Conservation (phyloP, 2,329 filamentous ascomycete species). For the Colletotrichum musicola region DNA sequence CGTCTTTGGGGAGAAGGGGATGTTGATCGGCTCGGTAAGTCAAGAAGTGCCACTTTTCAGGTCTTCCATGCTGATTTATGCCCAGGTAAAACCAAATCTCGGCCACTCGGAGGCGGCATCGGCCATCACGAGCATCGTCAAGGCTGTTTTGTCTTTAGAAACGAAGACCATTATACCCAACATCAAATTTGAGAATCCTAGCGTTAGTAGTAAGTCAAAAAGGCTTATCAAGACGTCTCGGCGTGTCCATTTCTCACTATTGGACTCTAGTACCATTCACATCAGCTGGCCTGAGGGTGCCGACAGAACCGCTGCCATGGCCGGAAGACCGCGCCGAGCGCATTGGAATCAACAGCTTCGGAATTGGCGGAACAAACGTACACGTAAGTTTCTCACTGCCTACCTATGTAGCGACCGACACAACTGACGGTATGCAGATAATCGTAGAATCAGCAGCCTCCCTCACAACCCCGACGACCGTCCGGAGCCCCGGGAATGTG, state of each 20-base stretch:
- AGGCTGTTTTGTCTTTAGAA: constrained; percentile 45
- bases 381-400: constrained; percentile 44
- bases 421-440: not conserved
- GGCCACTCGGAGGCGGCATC: constrained; percentile 53
- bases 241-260: not conserved
- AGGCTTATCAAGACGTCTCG: too few relatives aligned
- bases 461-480: not conserved
- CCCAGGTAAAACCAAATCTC: constrained; percentile 53
- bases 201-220: constrained; percentile 21
- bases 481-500: constrained; percentile 11
- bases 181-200: constrained; percentile 37
- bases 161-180: constrained; percentile 37
- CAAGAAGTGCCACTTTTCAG: too few relatives aligned
- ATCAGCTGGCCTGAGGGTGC: constrained; percentile 43
- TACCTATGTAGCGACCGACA: too few relatives aligned
- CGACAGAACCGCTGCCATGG: constrained; percentile 43
- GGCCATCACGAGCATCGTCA: constrained; percentile 49
- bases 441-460: constrained; percentile 26
- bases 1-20: constrained; percentile 46
- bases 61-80: too few relatives aligned
- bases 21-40: constrained; percentile 45
- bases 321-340: constrained; percentile 44
- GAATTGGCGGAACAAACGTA: constrained; percentile 54
- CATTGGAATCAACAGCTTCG: constrained; percentile 53
- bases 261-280: constrained; percentile 41